These are phyloP conservation scores for Eucalyptus grandis DNA, from an alignment of 345 rosid genomes.

Conservation along the genomic window DNA sequence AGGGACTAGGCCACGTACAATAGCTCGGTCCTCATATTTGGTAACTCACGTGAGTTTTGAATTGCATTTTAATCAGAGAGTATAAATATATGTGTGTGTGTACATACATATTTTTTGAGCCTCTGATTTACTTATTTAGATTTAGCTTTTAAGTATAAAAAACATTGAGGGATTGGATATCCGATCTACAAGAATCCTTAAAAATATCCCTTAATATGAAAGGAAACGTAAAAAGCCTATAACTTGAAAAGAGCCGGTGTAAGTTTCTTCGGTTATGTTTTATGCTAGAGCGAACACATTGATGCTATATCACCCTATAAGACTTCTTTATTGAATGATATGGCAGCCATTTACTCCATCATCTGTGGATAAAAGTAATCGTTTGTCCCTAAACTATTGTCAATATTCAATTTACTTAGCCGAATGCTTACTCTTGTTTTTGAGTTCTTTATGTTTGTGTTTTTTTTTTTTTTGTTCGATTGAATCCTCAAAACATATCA, in stretches of 20 bases:
- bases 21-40: neutral
- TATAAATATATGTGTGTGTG: no score
- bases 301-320: neutral
- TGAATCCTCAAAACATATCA: neutral
- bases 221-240: neutral
- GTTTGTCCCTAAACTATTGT: neutral
- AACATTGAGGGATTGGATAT: neutral
- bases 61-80: neutral
- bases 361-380: neutral
- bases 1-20: neutral
- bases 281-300: neutral
- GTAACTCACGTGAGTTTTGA: neutral
- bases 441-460: neutral
- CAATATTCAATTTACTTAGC: neutral
- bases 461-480: neutral
- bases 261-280: neutral
- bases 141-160: neutral
- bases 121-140: neutral
- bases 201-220: neutral
- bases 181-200: neutral
- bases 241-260: neutral
- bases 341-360: neutral
- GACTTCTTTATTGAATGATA: neutral
- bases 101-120: neutral
- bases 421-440: neutral